phyloP scores from a whole-genome alignment of 371 early-diverging fungal genomes.

The Mucor velutinosus region DNA sequence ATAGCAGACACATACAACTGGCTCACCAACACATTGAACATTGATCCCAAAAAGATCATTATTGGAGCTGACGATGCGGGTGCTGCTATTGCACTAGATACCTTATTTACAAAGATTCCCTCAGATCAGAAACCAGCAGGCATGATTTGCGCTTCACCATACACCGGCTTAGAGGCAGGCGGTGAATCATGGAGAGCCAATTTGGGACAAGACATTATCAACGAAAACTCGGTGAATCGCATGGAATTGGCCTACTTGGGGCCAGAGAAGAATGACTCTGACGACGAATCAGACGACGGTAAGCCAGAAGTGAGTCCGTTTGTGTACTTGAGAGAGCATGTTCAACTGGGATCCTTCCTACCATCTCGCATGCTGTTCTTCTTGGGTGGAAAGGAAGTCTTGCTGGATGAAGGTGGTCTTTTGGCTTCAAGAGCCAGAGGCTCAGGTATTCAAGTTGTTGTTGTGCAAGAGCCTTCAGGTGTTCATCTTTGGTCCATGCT shows the following conservation, averaged over 20 bases:
- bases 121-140: slow-evolving; percentile 26
- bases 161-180: slow-evolving; percentile 47
- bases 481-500: slow-evolving; percentile 43
- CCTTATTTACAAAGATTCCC: slow-evolving; percentile 27
- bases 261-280: slow-evolving; percentile 20
- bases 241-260: slow-evolving; percentile 43
- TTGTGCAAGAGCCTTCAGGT: slow-evolving; percentile 38
- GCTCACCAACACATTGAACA: slow-evolving; percentile 26
- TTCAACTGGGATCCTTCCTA: slow-evolving; percentile 23
- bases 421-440: slow-evolving; percentile 37
- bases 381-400: slow-evolving; percentile 48
- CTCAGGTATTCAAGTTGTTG: slow-evolving; percentile 32
- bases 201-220: slow-evolving; percentile 31
- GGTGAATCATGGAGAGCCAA: slow-evolving; percentile 45
- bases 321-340: slow-evolving; percentile 10
- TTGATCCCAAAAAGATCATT: slow-evolving; percentile 25
- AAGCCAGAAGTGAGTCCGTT: slow-evolving; percentile 11
- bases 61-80: slow-evolving; percentile 45
- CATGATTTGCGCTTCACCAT: slow-evolving; percentile 45
- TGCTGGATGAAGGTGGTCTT: slow-evolving; percentile 43
- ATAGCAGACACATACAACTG: slow-evolving; percentile 33
- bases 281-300: slow-evolving; percentile 9
- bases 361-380: slow-evolving; percentile 33
- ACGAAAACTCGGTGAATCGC: slow-evolving; percentile 31
- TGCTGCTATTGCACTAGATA: slow-evolving; percentile 37